phyloP scores from a whole-genome alignment of 225 moss, liverwort and hornwort species.

The Climacium dendroides region DNA sequence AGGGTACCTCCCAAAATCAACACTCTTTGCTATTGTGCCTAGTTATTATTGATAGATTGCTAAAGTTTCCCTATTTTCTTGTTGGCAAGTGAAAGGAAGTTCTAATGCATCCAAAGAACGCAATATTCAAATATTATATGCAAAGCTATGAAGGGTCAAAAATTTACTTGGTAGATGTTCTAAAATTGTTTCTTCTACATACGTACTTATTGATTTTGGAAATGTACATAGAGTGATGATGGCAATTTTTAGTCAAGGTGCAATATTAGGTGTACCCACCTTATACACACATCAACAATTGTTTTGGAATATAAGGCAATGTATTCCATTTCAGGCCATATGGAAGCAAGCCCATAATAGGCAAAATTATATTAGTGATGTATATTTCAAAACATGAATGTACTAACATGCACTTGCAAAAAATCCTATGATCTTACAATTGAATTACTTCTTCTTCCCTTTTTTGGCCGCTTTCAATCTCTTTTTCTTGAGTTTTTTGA shows the following conservation, averaged over 20 bases:
- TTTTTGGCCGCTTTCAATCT: constrained; percentile 22
- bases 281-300: neutral
- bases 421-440: neutral
- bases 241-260: fast-evolving
- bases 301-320: neutral
- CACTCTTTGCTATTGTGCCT: neutral
- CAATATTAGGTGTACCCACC: neutral
- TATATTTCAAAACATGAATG: neutral
- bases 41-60: fast-evolving
- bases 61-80: neutral
- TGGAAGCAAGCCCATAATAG: fast-evolving
- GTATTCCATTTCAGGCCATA: neutral
- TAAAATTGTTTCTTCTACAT: fast-evolving
- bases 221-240: fast-evolving
- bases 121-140: fast-evolving
- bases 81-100: neutral
- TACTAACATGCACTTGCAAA: neutral
- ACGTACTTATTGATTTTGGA: neutral
- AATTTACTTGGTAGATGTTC: fast-evolving
- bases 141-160: neutral
- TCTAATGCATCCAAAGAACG: fast-evolving
- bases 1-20: fast-evolving
- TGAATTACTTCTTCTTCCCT: constrained; percentile 21
- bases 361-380: neutral
- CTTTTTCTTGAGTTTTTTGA: constrained; percentile 46